Conservation (phyloP, 306 rosid genomes). For the Trifolium repens region DNA sequence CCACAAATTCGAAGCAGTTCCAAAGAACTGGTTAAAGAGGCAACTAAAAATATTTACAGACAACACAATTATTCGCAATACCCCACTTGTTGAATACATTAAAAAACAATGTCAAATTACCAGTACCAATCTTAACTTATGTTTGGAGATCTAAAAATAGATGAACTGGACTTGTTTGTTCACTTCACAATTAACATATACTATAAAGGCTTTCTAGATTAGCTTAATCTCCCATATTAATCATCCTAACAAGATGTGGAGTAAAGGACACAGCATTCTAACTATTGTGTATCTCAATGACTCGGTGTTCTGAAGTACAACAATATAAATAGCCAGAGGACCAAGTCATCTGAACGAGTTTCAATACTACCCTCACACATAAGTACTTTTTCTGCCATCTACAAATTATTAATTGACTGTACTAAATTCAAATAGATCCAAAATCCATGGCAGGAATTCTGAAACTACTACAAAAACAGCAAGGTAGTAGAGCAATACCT, state of each 20-base stretch:
- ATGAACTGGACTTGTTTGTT: not conserved
- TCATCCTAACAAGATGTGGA: slow-evolving; percentile 22
- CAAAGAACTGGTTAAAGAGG: not conserved
- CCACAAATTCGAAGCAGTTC: not conserved
- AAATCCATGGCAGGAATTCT: not conserved
- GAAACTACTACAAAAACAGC: not conserved
- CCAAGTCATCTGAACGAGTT: slow-evolving; percentile 12
- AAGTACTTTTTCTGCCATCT: slow-evolving; percentile 26
- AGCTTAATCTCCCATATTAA: slow-evolving; percentile 5
- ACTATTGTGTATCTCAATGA: slow-evolving; percentile 12
- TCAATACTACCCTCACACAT: slow-evolving; percentile 13
- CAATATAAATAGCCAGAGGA: slow-evolving; percentile 8
- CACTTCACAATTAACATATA: not conserved
- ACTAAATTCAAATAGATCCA: slow-evolving; percentile 19
- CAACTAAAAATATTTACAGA: not conserved
- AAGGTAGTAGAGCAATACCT: not conserved
- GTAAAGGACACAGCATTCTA: slow-evolving; percentile 19
- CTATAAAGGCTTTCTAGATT: not conserved
- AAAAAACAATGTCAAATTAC: slow-evolving; percentile 26
- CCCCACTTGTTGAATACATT: slow-evolving; percentile 5
- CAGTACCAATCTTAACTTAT: not conserved
- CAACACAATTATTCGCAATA: slow-evolving; percentile 3
- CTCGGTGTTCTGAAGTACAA: slow-evolving; percentile 2
- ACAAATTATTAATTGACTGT: not conserved
- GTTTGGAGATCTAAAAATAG: not conserved